phyloP scores from a whole-genome alignment of 2,329 filamentous ascomycete genomes.

The Fusarium sp. region DNA sequence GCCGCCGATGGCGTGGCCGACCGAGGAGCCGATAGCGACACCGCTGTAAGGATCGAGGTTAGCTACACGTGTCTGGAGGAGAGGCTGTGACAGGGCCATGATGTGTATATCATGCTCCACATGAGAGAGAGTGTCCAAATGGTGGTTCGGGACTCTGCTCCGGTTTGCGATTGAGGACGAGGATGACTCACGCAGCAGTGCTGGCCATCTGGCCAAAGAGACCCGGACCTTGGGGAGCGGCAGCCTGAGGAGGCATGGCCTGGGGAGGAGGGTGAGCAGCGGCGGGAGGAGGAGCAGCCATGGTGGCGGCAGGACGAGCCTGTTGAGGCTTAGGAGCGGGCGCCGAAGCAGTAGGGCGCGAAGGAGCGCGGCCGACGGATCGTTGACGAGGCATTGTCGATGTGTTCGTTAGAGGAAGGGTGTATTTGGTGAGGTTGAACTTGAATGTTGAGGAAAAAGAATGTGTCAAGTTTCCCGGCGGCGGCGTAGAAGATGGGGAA shows the following conservation, averaged over 20 bases:
- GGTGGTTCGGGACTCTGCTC: neutral
- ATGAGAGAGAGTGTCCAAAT: neutral
- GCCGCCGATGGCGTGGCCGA: slow-evolving; percentile 94
- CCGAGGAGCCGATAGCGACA: slow-evolving; percentile 94
- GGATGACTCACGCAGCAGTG: slow-evolving; percentile 89
- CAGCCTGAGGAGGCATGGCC: slow-evolving; percentile 39
- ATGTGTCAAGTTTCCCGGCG: neutral
- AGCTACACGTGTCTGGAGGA: slow-evolving; percentile 31
- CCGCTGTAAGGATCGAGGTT: slow-evolving; percentile 68
- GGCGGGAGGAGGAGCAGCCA: slow-evolving; percentile 65
- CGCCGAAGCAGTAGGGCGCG: slow-evolving; percentile 74
- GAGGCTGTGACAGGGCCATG: slow-evolving; percentile 5
- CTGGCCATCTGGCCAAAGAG: slow-evolving; percentile 97
- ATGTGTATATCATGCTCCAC: slow-evolving; percentile 14
- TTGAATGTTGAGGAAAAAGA: slow-evolving; percentile 27
- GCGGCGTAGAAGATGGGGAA: slow-evolving; percentile 36
- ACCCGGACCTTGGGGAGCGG: slow-evolving; percentile 75
- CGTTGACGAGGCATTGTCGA: slow-evolving; percentile 80
- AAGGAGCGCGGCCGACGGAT: slow-evolving; percentile 73
- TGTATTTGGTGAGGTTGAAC: slow-evolving; percentile 9
- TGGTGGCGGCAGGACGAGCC: slow-evolving; percentile 77
- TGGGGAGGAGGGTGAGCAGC: slow-evolving; percentile 46
- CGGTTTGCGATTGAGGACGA: neutral
- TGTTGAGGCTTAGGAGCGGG: slow-evolving; percentile 71
- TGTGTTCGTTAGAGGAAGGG: slow-evolving; percentile 47